Evolutionary conservation across 257 asterid species (phyloP).

Genomic region (Fraxinus americana): DNA sequence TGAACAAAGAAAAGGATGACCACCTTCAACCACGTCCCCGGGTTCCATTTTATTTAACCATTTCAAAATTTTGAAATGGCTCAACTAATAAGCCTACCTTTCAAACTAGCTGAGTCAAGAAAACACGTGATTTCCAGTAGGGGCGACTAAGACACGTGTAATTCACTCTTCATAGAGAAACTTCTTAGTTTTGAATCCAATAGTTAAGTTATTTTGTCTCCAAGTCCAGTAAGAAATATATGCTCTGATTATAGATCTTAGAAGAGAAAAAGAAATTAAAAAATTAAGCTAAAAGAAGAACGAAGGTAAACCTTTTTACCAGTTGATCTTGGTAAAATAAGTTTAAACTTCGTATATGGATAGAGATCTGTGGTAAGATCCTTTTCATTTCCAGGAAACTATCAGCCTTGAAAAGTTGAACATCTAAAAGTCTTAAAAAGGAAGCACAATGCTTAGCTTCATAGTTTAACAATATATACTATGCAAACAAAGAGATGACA

Average conservation of each 20-base stretch:
- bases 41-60: conserved; percentile 18
- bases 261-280: too few species aligned
- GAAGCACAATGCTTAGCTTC: too few species aligned
- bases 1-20: conserved; percentile 48
- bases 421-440: too few species aligned
- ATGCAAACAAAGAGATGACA: too few species aligned
- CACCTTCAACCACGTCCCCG: conserved; percentile 30
- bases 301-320: too few species aligned
- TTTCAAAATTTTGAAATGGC: background rate
- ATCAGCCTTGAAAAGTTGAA: too few species aligned
- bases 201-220: background rate
- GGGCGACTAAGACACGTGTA: background rate
- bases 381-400: too few species aligned
- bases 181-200: background rate
- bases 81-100: background rate
- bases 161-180: background rate
- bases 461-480: too few species aligned
- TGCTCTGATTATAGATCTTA: background rate
- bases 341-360: too few species aligned
- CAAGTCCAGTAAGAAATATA: background rate
- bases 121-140: background rate
- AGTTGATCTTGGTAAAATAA: too few species aligned
- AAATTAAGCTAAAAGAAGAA: too few species aligned
- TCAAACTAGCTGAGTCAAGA: background rate
- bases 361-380: too few species aligned